Percentiles rank a stretch among this genome's conserved stretches.
Evolutionary conservation across 345 rosid species (phyloP).

Genomic region (Boechera stricta): DNA sequence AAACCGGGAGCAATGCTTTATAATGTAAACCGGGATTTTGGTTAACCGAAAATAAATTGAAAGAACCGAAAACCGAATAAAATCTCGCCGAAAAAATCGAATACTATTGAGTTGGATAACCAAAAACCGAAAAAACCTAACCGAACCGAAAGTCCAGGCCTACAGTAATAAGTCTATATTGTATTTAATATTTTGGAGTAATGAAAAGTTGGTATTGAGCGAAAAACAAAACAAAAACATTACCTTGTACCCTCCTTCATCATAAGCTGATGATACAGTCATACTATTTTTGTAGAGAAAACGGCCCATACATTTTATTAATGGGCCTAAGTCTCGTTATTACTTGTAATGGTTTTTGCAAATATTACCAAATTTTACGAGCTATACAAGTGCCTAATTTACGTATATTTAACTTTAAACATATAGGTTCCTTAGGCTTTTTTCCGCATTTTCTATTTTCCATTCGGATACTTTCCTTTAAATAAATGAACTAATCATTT

Average conservation of each 20-base stretch:
- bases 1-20: too few species aligned
- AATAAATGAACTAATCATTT: conserved; percentile 12
- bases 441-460: too few species aligned
- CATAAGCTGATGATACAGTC: too few species aligned
- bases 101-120: too few species aligned
- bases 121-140: too few species aligned
- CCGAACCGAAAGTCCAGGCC: too few species aligned
- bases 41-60: too few species aligned
- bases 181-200: not conserved
- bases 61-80: too few species aligned
- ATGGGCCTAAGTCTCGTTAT: conserved; percentile 29
- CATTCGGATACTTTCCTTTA: not conserved
- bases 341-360: not conserved
- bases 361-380: not conserved
- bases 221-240: not conserved
- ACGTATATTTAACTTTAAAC: not conserved
- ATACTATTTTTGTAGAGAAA: not conserved
- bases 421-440: too few species aligned
- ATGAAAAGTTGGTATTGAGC: not conserved
- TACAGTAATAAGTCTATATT: not conserved
- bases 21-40: too few species aligned
- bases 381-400: conserved; percentile 1
- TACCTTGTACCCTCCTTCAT: too few species aligned
- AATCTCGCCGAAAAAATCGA: too few species aligned
- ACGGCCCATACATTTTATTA: not conserved